Evolutionary conservation across 352 stramenopile genomes (phyloP), one percentile per base, ranked within the genome.

Genomic region (Elongisporangium undulatum): DNA sequence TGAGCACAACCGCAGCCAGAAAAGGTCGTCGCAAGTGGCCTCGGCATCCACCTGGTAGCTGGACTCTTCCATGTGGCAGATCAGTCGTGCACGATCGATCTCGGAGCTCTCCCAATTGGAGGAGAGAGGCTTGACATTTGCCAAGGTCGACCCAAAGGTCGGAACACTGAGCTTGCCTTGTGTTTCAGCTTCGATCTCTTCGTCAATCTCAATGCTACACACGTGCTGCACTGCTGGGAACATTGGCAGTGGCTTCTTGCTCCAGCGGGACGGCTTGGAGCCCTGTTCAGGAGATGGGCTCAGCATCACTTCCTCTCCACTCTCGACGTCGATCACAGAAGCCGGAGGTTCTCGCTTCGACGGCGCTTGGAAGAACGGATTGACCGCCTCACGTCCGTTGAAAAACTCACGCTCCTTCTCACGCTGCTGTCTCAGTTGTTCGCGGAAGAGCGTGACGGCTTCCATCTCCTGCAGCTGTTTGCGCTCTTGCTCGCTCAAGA

Each of bases 401-500:
- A 90, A 92, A 56, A 91, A 92, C 21, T 70, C 79, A 17, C 82
- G 58, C 60, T 92, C 83, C 17, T 85, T 84, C 53, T 92, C 83
- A 5, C 83, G 80, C 20, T 78, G 77, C 57, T 82, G 67, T 2
- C 77, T 73, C 49, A 90, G 61, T 39, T 92, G 71, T 45, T 90
- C 81, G 13, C 80, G 81, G 39, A 92, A 79, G 6, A 69, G 63
- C 7, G 71, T 76, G 34, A 90, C 64, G 2, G 83, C 75, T 34
- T 92, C 79, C 56, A 90, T 85, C 58, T 89, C 81, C 48, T 89
- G 77, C 0, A 89, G 55, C 41, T 90, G 74, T 49, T 89, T 88
- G 61, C 79, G 82, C 56, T 87, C 71, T 49, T 79, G 61, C 23
- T 88, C 75, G 7, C 62, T 85, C 50, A 92, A 57, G 61, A 92